Conservation (phyloP, 2,329 filamentous ascomycete species). For the Sodiomyces alkalinus region DNA sequence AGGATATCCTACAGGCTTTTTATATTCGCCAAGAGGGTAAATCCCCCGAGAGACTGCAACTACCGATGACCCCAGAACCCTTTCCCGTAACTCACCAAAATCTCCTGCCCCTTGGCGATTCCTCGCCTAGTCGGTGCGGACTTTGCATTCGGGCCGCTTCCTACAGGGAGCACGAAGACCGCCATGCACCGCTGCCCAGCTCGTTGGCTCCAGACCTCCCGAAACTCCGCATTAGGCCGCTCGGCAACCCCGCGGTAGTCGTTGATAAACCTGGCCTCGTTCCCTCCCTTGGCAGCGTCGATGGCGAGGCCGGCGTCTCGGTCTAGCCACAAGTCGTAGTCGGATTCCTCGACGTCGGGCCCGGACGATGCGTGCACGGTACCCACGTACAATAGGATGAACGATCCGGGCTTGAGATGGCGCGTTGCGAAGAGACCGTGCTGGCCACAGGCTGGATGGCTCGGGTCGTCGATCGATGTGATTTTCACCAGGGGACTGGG, state of each 20-base stretch:
- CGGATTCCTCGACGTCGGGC: constrained; percentile 21
- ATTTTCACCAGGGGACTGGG: constrained; percentile 39
- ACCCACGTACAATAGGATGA: constrained; percentile 49
- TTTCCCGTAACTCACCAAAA: constrained; percentile 52
- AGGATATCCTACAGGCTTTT: no score
- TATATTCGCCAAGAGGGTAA: no score
- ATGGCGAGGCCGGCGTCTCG: constrained; percentile 40
- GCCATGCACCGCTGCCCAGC: constrained; percentile 39
- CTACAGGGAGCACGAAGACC: constrained; percentile 36
- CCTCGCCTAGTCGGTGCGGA: constrained; percentile 17
- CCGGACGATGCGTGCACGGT: constrained; percentile 27
- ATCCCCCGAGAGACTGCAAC: no score
- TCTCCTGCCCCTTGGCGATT: constrained; percentile 45
- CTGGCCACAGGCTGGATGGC: constrained; percentile 44
- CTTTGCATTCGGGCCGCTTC: constrained; percentile 13
- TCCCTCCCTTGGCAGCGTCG: constrained; percentile 41
- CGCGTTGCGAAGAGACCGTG: constrained; percentile 43
- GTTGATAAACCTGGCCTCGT: constrained; percentile 52
- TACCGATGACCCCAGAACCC: no score
- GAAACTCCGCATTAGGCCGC: constrained; percentile 43
- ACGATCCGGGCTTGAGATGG: constrained; percentile 34
- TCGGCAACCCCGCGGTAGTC: constrained; percentile 45
- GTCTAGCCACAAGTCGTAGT: constrained; percentile 53
- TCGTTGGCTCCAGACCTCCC: constrained; percentile 38
- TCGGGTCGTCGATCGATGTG: constrained; percentile 29